phyloP scores from a whole-genome alignment of 2,329 filamentous ascomycete genomes.

The Xylaria digitata region DNA sequence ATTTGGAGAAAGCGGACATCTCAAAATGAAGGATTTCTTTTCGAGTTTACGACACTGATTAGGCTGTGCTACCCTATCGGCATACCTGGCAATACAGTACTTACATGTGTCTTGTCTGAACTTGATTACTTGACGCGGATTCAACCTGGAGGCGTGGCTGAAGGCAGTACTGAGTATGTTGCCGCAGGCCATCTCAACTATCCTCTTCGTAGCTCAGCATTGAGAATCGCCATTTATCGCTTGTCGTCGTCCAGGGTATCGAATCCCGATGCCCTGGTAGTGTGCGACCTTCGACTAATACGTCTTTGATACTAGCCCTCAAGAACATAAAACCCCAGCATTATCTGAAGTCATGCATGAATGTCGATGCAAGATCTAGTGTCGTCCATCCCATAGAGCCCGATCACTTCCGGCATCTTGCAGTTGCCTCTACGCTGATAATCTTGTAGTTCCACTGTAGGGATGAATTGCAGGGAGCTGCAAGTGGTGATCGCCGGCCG shows the following conservation, averaged over 20 bases:
- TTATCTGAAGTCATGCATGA: constrained; percentile 21
- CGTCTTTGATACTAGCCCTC: not conserved
- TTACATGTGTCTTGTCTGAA: constrained; percentile 20
- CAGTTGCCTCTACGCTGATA: constrained; percentile 2
- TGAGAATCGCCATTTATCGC: constrained; percentile 1
- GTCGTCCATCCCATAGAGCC: constrained; percentile 24
- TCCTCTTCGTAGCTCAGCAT: not conserved
- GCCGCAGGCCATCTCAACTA: constrained; percentile 2
- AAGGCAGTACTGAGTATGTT: not conserved
- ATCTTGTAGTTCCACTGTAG: constrained; percentile 18
- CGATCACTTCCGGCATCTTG: constrained; percentile 23
- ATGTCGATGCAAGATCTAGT: constrained; percentile 33
- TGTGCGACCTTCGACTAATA: constrained; percentile 17
- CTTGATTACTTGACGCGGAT: constrained; percentile 8
- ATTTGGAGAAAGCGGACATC: not conserved
- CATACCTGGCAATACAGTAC: constrained; percentile 5
- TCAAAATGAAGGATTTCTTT: not conserved
- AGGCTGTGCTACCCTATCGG: constrained; percentile 23
- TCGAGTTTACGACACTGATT: constrained; percentile 1
- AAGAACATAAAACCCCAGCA: constrained; percentile 4
- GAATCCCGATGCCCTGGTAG: constrained; percentile 16
- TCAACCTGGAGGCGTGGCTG: not conserved
- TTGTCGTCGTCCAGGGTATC: not conserved
- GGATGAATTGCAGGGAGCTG: constrained; percentile 1
- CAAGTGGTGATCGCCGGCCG: constrained; percentile 2